These are phyloP conservation scores for Lophiotrema nucula DNA, from an alignment of 495 filamentous ascomycete genomes.

Conservation along the genomic window DNA sequence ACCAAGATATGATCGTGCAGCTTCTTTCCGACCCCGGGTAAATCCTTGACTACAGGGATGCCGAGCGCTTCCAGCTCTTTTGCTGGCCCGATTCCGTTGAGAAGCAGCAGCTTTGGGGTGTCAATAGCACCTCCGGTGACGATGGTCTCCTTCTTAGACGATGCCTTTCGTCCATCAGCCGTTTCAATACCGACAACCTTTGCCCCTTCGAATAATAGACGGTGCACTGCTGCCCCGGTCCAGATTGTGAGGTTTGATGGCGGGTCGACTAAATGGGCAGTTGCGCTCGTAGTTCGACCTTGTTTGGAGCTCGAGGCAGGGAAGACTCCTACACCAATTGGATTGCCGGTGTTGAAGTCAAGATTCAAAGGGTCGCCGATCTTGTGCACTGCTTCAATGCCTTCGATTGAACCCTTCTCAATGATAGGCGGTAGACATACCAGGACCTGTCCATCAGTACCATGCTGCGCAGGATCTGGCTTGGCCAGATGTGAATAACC, in stretches of 20 bases:
- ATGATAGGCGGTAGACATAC: conserved; percentile 19
- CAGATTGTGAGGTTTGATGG: conserved; percentile 28
- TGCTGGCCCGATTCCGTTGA: conserved; percentile 71
- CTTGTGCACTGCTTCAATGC: conserved; percentile 18
- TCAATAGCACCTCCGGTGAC: conserved; percentile 74
- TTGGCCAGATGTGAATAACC: conserved; percentile 20
- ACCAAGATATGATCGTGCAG: conserved; percentile 62
- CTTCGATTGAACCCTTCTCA: conserved; percentile 9
- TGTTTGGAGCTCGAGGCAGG: conserved; percentile 9
- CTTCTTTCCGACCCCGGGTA: conserved; percentile 76
- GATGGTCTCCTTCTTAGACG: conserved; percentile 44
- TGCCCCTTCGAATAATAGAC: conserved; percentile 17
- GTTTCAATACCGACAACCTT: conserved; percentile 24
- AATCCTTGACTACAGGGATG: conserved; percentile 67
- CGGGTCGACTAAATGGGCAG: conserved; percentile 22
- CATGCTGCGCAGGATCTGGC: conserved; percentile 20
- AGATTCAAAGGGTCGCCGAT: conserved; percentile 24
- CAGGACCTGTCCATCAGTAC: conserved; percentile 18
- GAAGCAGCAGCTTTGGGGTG: conserved; percentile 68
- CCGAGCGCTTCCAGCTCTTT: conserved; percentile 60
- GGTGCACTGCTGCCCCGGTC: conserved; percentile 17
- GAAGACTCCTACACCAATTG: conserved; percentile 25
- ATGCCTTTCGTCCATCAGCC: conserved; percentile 26
- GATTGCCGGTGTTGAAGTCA: conserved; percentile 27
- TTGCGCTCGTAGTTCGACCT: conserved; percentile 31